Percentiles rank a stretch among this genome's conserved stretches.
These are phyloP conservation scores for Suhomyces chickasaworum DNA, from an alignment of 1,139 yeast species.

Conservation along the genomic window DNA sequence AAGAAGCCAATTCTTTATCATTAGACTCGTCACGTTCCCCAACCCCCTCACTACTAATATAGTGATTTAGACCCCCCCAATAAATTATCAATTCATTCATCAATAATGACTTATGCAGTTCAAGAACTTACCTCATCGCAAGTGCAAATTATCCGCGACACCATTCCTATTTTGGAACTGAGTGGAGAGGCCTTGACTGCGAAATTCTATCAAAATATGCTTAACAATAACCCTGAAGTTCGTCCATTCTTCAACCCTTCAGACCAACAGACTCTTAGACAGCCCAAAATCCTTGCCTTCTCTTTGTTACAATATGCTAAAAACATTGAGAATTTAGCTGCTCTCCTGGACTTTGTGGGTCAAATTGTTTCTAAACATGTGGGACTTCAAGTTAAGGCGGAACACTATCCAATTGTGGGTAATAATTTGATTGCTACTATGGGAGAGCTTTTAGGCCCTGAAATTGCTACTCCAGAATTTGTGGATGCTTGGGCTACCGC, in stretches of 20 bases:
- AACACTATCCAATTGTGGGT: slow-evolving; percentile 70
- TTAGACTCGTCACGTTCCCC: no score
- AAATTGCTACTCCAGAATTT: slow-evolving; percentile 57
- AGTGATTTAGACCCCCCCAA: no score
- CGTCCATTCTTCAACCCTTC: slow-evolving; percentile 60
- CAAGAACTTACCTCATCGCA: slow-evolving; percentile 33
- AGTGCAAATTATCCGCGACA: slow-evolving; percentile 48
- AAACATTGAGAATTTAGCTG: slow-evolving; percentile 61
- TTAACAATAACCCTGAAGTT: slow-evolving; percentile 54
- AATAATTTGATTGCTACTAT: slow-evolving; percentile 55
- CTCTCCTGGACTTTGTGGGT: slow-evolving; percentile 54
- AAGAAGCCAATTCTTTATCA: no score
- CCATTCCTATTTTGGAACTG: slow-evolving; percentile 60
- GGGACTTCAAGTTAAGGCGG: slow-evolving; percentile 61
- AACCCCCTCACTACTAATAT: no score
- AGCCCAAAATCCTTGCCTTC: slow-evolving; percentile 66
- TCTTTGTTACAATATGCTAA: slow-evolving; percentile 65
- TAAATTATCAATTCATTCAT: no score
- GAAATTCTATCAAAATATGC: slow-evolving; percentile 58
- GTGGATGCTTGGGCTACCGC: slow-evolving; percentile 69
- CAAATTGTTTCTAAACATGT: slow-evolving; percentile 68
- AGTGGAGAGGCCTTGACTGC: slow-evolving; percentile 59
- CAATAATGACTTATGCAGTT: slow-evolving; percentile 18
- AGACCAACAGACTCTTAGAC: slow-evolving; percentile 57
- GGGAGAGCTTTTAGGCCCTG: slow-evolving; percentile 55